phyloP scores from a whole-genome alignment of 805 yeast species.

The Wickerhamomyces sydowiorum region DNA sequence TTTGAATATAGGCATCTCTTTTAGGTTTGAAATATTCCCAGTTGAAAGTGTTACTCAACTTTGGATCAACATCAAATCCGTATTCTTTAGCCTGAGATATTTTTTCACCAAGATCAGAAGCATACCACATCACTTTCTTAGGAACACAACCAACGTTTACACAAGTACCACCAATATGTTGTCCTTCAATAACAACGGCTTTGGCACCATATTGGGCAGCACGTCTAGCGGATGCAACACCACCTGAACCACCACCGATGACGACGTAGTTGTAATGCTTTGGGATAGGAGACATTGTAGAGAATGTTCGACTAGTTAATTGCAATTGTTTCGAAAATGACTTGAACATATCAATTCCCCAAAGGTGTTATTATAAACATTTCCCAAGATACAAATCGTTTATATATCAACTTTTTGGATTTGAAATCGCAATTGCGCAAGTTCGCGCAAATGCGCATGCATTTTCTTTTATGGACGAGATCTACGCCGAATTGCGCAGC shows the following conservation, averaged over 20 bases:
- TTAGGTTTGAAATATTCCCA: conserved; percentile 80
- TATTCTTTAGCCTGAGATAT: conserved; percentile 73
- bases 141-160: conserved; percentile 99
- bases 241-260: conserved; percentile 99
- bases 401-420: background rate
- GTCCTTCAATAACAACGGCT: conserved; percentile 74
- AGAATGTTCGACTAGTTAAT: conserved; percentile 2
- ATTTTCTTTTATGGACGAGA: too few species aligned
- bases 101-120: conserved; percentile 81
- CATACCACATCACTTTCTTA: conserved; percentile 98
- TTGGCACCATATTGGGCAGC: conserved; percentile 94
- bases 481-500: too few species aligned
- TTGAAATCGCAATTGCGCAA: background rate
- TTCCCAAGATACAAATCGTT: background rate
- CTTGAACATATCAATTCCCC: background rate
- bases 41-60: conserved; percentile 57
- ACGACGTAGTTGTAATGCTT: conserved; percentile 84
- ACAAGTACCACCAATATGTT: conserved; percentile 93
- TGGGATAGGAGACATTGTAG: conserved; percentile 49
- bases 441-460: too few species aligned
- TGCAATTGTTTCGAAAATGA: background rate
- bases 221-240: conserved; percentile 96
- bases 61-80: conserved; percentile 62
- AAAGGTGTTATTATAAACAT: background rate
- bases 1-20: conserved; percentile 84